These are phyloP conservation scores for Trichocladium antarcticum DNA, from an alignment of 495 filamentous ascomycete genomes.

Conservation along the genomic window DNA sequence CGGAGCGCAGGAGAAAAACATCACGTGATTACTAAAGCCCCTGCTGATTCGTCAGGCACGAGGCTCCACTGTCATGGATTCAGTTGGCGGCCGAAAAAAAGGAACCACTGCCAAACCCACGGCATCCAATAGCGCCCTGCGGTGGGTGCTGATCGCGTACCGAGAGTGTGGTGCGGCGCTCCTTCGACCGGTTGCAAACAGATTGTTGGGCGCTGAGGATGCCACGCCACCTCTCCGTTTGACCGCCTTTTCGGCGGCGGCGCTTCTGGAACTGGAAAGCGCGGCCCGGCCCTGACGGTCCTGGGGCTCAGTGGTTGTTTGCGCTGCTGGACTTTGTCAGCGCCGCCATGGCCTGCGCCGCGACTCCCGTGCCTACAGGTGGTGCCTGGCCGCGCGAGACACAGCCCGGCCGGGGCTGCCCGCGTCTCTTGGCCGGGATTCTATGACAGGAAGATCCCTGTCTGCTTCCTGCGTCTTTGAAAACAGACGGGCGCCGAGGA, in stretches of 20 bases:
- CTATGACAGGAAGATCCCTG: constrained; percentile 1
- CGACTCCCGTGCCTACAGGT: neutral
- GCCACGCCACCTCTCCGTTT: neutral
- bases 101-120: neutral
- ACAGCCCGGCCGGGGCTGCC: neutral
- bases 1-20: constrained; percentile 18
- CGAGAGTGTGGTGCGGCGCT: neutral
- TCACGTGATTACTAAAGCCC: constrained; percentile 21
- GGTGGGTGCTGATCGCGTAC: neutral
- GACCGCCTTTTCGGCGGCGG: constrained; percentile 12
- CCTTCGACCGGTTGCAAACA: neutral
- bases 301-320: too few species aligned
- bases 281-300: too few species aligned
- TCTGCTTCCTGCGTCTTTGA: neutral
- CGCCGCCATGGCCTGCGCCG: neutral
- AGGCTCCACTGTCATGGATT: neutral
- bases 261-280: neutral
- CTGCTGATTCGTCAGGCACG: constrained; percentile 13
- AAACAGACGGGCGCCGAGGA: neutral
- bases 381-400: neutral
- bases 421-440: neutral
- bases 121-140: too few species aligned
- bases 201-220: neutral
- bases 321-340: constrained; percentile 7
- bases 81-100: neutral